Base-by-base conservation (phyloP, 2,329 filamentous ascomycete species). In the Apiospora phragmitis region DNA sequence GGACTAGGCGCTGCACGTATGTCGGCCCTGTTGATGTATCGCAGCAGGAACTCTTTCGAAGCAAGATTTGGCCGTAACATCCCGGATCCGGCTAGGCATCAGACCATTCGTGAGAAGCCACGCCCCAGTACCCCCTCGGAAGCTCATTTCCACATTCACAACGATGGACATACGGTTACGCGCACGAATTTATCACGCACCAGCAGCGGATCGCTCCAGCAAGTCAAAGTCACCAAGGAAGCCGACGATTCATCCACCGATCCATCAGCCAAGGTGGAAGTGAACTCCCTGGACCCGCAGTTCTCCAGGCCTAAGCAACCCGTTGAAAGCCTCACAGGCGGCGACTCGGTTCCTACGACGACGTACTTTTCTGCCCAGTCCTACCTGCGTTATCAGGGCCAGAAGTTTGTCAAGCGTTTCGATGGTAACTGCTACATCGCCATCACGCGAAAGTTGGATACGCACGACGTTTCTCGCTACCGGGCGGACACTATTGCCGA, bases 401-500 rank as follows among this genome's bases (percentile, higher is more conserved):
- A 92, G 76, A 99, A 99, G 81, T 99, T 99, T 77, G 96, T 98
- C 76, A 94, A 93, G 81, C 93, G 96, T 12, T 99, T 98, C 81
- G 96, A 99, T 81, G 94, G 94, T 77, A 99, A 99, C 81, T 99
- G 96, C 84, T 99, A 99, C 84, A 98, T 99, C 76, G 95, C 96
- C 75, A 98, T 99, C 82, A 98, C 96, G 5, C 92, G 96, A 77
- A 99, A 99, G 82, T 89, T 99, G 21, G 96, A 99, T 80, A 98
- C 96, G 0, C 96, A 99, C 81, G 96, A 99, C 80, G 90, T 99
- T 35, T 97, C 94, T 18, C 90, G 95, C 55, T 89, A 91, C 78
- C 92, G 95, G 6, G 83, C 90, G n/a, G 76, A 83, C 51, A 85
- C 88, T 35, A 90, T 97, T 42, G 87, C 89, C 35, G 90, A 94